Base-by-base conservation (phyloP, 177 flowering plant genomes). In the Viscum album region DNA sequence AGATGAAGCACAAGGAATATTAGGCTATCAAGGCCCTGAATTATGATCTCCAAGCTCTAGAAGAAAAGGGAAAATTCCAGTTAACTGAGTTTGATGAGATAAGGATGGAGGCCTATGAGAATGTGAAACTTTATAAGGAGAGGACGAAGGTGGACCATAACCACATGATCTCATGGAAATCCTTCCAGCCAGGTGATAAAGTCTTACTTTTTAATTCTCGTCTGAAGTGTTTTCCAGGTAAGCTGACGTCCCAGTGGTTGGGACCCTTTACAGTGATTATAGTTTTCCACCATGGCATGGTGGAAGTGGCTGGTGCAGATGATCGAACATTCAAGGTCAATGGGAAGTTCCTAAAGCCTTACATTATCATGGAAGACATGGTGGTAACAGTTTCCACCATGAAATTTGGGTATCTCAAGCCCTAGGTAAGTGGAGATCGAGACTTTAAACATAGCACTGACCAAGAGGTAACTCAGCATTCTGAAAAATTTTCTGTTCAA, bases 1-100 rank as follows among this genome's bases (percentile, higher is more conserved):
- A 70, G n/a, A 30, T 63, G 8, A 58, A 63, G 28, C 59, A 70
- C 33, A 61, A 31, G 32, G 72, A 58, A 12, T 45, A 39, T 32
- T 70, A 60, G 72, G 72, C 37, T 12, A 39, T 63, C 16, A 70
- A 70, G 17, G 19, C 13, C 10, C 16, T 43, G 24, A 70, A 70
- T 33, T 62, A 39, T 41, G 2, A 70, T 43, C 36, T 43, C 8
- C 6, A 62, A 11, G n/a, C 39, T 10, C 26, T 31, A 0, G 60
- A 54, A 3, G 54, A 31, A 24, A 6, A 31, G 11, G 28, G 66
- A 21, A n/a, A 24, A 17, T 35, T 60, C 3, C 56, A 69, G 37
- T 33, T 69, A n/a, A 28, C 59, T 35, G 66, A 69, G 34, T 17
- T 58, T 21, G 63, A 69, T 11, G 54, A 69, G 32, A 35, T 69